phyloP scores from a whole-genome alignment of 495 filamentous ascomycete genomes.

The Entonaema liquescens region DNA sequence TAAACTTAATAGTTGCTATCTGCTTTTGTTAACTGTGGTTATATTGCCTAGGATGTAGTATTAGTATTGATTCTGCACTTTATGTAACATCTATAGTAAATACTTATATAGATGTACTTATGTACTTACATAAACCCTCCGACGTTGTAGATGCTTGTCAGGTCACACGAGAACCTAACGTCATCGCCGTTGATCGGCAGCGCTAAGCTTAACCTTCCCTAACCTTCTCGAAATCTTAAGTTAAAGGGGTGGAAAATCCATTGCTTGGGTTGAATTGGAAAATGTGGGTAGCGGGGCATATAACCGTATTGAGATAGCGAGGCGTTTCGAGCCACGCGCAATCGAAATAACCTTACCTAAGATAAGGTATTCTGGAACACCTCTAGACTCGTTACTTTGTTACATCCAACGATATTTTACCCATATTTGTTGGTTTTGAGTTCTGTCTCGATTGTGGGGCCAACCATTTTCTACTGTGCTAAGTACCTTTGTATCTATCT shows the following conservation, averaged over 20 bases:
- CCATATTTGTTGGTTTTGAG: slow-evolving; percentile 33
- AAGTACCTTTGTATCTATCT: not conserved
- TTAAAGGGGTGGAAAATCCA: slow-evolving; percentile 25
- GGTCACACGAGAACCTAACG: slow-evolving; percentile 25
- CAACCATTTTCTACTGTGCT: not conserved
- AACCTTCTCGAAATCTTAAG: slow-evolving; percentile 29
- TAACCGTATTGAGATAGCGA: not conserved
- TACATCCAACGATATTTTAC: slow-evolving; percentile 4
- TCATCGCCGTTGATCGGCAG: slow-evolving; percentile 26
- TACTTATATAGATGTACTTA: too few species aligned
- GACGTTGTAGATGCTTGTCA: not conserved
- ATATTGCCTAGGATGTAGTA: too few species aligned
- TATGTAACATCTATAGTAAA: too few species aligned
- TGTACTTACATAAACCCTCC: not conserved
- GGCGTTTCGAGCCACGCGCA: slow-evolving; percentile 3
- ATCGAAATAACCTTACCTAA: slow-evolving; percentile 8
- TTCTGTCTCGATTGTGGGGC: slow-evolving; percentile 40
- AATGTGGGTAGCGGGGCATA: not conserved
- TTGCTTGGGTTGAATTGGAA: not conserved
- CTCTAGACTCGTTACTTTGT: slow-evolving; percentile 5
- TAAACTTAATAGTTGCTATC: slow-evolving; percentile 19
- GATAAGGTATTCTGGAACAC: slow-evolving; percentile 23
- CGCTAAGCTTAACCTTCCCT: slow-evolving; percentile 32
- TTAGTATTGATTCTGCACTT: too few species aligned
- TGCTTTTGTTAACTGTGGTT: too few species aligned